Base-by-base conservation (phyloP, 2,329 filamentous ascomycete genomes). In the Trichoderma simmonsii region DNA sequence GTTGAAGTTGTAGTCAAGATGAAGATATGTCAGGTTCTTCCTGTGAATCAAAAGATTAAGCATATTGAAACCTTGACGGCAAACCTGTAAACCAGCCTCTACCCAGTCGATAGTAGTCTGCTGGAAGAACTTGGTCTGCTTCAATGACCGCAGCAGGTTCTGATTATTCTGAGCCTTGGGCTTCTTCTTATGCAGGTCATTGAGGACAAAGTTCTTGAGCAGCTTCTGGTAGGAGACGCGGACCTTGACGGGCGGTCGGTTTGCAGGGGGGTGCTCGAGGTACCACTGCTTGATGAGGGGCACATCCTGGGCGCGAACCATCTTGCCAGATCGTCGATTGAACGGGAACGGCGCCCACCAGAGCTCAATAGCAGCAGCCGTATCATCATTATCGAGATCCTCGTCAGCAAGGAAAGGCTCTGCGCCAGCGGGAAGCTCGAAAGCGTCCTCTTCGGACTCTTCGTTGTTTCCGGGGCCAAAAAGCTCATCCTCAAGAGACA, bases 261-360 rank as follows among this genome's bases (percentile, higher is more conserved):
- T 92, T 71, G 92, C 89, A 12, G 96, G 95, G 75, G 94, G 95
- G 80, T 99, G 97, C 82, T 99, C 95, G 6, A 99, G 87, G 79
- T 99, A 99, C 93, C 94, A 98, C 81, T 98, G 96, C 83, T 99
- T 99, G 67, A 99, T 93, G 9, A 99, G 85, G 4, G 97, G 94
- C 24, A 99, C 96, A 81, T 99, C 97, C 82, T 99, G 95, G 14
- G 96, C 96, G 69, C 97, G 90, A 73, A 98, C 95, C 95, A 98
- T 99, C 75, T 91, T 92, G 43, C 96, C 96, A 51, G 96, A 98
- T 71, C 96, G 90, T 78, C 94, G 91, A 82, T 99, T 91, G 80
- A 99, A 99, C 0, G 97, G 96, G 80, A 93, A 97, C 28, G 96
- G 97, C 32, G 96, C 95, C 97, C 97, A 99, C 95, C 96, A 99